Base-by-base conservation (phyloP, 345 rosid genomes). In the Arabidopsis suecica region DNA sequence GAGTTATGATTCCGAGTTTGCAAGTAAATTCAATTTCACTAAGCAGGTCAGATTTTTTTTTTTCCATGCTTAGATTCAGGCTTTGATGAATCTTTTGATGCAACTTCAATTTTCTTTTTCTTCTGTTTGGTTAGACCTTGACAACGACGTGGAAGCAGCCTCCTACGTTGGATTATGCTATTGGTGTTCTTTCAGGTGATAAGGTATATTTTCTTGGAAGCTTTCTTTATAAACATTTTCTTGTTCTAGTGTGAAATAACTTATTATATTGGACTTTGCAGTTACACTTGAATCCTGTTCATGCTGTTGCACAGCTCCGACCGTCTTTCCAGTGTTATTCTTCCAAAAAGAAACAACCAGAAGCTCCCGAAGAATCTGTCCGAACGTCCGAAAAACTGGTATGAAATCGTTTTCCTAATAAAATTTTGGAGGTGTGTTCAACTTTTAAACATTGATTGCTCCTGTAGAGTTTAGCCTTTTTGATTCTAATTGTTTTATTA, bases 301-400 rank as follows among this genome's bases (percentile, higher is more conserved):
- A 89, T 77, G 87, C 96, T 61, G 87, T 84, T 74, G 93, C 86
- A 78, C 96, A 93, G 82, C 91, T 93, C 74, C 87, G 96, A 54
- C 96, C 97, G 3, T 87, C 91, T 2, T 41, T 82, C 78, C 72
- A 78, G 44, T 82, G 82, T 79, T 66, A 84, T n/a, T 48, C 86
- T 10, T 65, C 63, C 83, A 80, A 76, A 79, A 87, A 83, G 80
- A 81, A 62, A 41, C 77, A 50, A 62, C 72, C 60, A 14, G 53
- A 75, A 32, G 42, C 74, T 28, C 53, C 75, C 18, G 66, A 69
- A 58, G 91, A 82, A 76, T 71, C 86, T 53, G 82, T 25, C 34
- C 74, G 84, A 78, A 73, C 84, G 34, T 84, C 93, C 50, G 85
- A 83, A 77, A 88, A 85, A 74, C 87, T 78, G 91, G 96, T 86